Evolutionary conservation across 164 flowering plant species (phyloP).

Genomic region (Cinnamomum chago): DNA sequence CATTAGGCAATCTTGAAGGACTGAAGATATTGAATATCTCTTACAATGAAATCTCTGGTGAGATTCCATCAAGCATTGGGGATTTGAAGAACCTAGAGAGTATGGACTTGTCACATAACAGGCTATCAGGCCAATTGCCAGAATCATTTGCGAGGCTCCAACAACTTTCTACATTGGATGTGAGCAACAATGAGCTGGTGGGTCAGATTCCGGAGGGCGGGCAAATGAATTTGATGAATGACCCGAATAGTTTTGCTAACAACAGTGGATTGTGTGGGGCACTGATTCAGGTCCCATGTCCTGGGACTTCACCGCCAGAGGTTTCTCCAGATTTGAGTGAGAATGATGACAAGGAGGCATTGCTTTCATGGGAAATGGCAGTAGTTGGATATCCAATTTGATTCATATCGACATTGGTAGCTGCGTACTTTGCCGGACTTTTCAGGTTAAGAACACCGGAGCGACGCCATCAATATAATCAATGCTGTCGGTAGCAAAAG

Average conservation of each 20-base stretch:
- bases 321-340: constrained; percentile 4
- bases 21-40: constrained; percentile 45
- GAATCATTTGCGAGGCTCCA: constrained; percentile 26
- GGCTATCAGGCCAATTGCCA: constrained; percentile 42
- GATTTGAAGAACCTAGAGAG: constrained; percentile 35
- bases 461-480: neutral
- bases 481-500: neutral
- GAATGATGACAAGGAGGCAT: constrained; percentile 12
- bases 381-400: constrained; percentile 36
- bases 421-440: constrained; percentile 4
- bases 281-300: constrained; percentile 36
- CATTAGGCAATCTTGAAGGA: constrained; percentile 35
- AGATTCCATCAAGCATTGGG: constrained; percentile 39
- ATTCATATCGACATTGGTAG: constrained; percentile 1
- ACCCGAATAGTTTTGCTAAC: constrained; percentile 32
- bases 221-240: constrained; percentile 40
- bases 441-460: neutral
- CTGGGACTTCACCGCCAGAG: constrained; percentile 3
- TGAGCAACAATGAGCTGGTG: constrained; percentile 35
- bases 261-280: constrained; percentile 48
- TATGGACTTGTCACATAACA: constrained; percentile 43
- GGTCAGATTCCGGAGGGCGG: constrained; percentile 36
- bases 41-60: constrained; percentile 32
- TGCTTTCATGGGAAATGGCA: constrained; percentile 36
- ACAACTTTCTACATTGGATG: constrained; percentile 28